These are phyloP conservation scores for Echites panduratus DNA, from an alignment of 257 asterid genomes.

Conservation along the genomic window DNA sequence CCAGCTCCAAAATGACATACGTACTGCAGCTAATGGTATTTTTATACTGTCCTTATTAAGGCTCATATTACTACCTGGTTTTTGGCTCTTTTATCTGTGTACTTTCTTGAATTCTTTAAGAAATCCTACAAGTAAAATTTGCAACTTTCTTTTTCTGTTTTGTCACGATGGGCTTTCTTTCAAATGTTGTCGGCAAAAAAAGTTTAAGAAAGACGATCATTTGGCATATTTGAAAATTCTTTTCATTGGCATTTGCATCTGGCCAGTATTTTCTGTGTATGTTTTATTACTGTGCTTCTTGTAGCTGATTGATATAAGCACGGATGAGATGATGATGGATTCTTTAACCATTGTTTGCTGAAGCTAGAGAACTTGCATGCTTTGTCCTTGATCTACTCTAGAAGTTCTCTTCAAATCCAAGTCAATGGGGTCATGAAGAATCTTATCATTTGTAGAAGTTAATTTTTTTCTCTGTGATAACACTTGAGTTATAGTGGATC, in stretches of 20 bases:
- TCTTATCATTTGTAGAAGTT: background rate
- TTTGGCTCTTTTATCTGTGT: too few relatives aligned
- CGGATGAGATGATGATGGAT: background rate
- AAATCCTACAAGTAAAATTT: too few relatives aligned
- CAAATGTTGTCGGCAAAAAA: too few relatives aligned
- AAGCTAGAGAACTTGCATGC: background rate
- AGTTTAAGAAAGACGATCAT: too few relatives aligned
- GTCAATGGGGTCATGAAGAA: background rate
- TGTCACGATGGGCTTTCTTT: background rate
- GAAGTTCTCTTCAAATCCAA: background rate
- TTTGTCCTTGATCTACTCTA: background rate
- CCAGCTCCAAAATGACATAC: conserved; percentile 1
- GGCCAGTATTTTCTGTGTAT: background rate
- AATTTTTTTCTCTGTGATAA: background rate
- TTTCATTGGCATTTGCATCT: too few relatives aligned
- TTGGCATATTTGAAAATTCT: too few relatives aligned
- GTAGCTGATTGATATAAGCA: background rate
- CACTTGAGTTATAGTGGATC: background rate
- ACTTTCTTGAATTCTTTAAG: too few relatives aligned
- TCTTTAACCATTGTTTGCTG: background rate
- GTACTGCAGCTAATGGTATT: conserved; percentile 12
- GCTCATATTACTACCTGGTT: too few relatives aligned
- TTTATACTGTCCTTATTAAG: background rate
- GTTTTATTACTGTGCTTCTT: background rate
- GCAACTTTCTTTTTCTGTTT: too few relatives aligned